Base-by-base conservation (phyloP, 495 filamentous ascomycete species). In the Staphylotrichum longicolle region DNA sequence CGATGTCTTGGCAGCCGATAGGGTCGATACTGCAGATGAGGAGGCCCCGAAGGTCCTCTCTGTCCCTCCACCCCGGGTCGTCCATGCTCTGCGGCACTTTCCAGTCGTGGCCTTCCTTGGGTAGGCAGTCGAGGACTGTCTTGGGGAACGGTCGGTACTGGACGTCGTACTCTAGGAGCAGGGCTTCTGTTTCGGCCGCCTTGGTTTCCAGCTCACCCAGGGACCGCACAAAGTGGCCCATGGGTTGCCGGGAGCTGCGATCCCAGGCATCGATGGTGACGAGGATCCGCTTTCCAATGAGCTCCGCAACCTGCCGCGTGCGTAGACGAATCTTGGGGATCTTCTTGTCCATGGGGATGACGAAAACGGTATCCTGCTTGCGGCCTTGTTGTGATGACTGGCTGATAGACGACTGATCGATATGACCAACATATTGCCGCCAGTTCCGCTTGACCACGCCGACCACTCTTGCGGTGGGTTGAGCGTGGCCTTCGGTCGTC, bases 61-160 rank as follows among this genome's bases (percentile, higher is more conserved):
- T 79, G 58, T 87, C 88, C 57, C 78, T 86, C 94, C 95, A 98
- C 20, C 93, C 91, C 20, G 87, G 85, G 68, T 97, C 85, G 14
- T 88, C 85, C 39, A 77, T 85, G 64, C 82, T 88, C 7, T 78
- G 74, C 7, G 94, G 94, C 6, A 98, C 93, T 70, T 77, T 90
- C 94, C 94, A 98, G 68, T 91, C 88, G 66, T 98, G 95, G 15
- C 95, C 95, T 73, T 98, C 91, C 42, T 80, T 74, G 5, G 94
- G 94, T 55, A 98, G 80, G 70, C 94, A 98, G 73, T 98, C 92
- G 48, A 98, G 72, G 30, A 98, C 93, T 2, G 89, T 87, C 72
- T 95, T 96, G 8, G 94, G 93, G 75, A 98, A 98, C 5, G 94
- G 95, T 55, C 93, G 86, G 74, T 98, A 98, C 70, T 98, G 94